These are phyloP conservation scores for Mycosarcoma maydis DNA, from an alignment of 1,284 basidiomycete species.

Conservation along the genomic window DNA sequence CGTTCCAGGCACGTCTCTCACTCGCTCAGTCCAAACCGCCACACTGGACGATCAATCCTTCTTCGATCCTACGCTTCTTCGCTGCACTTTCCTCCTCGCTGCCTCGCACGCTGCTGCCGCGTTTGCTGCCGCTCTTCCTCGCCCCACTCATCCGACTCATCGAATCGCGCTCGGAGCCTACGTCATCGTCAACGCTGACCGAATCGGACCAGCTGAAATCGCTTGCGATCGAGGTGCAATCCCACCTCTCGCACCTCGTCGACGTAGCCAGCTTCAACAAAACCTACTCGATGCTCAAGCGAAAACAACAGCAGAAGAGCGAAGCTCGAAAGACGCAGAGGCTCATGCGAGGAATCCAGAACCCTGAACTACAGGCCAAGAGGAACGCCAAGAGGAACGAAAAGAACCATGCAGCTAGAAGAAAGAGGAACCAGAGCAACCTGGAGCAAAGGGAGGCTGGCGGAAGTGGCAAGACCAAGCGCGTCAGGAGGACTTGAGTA, in stretches of 20 bases:
- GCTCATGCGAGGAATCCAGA: slow-evolving; percentile 68
- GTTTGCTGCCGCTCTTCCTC: slow-evolving; percentile 83
- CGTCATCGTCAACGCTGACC: too few species aligned
- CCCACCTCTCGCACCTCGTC: slow-evolving; percentile 84
- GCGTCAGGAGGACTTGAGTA: slow-evolving; percentile 13
- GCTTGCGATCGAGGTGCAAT: slow-evolving; percentile 84
- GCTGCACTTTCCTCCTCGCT: slow-evolving; percentile 41
- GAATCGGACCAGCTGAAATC: slow-evolving; percentile 85
- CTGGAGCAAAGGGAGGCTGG: slow-evolving; percentile 31
- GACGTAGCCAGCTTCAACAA: slow-evolving; percentile 82
- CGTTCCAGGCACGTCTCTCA: slow-evolving; percentile 77
- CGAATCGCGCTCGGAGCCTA: slow-evolving; percentile 79
- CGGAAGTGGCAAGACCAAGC: slow-evolving; percentile 40
- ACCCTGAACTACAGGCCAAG: slow-evolving; percentile 52
- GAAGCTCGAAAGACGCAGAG: slow-evolving; percentile 78
- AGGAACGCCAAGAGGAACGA: slow-evolving; percentile 20
- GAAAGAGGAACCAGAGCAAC: slow-evolving; percentile 33
- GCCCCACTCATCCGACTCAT: slow-evolving; percentile 85
- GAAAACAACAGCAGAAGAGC: slow-evolving; percentile 76
- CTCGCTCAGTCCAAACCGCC: slow-evolving; percentile 52
- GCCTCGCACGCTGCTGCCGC: slow-evolving; percentile 69
- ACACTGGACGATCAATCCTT: slow-evolving; percentile 81
- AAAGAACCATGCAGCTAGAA: slow-evolving; percentile 34
- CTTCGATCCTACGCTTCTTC: slow-evolving; percentile 76
- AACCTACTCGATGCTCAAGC: slow-evolving; percentile 82